phyloP scores from a whole-genome alignment of 352 stramenopile genomes.

The Phytopythium mirpurense region DNA sequence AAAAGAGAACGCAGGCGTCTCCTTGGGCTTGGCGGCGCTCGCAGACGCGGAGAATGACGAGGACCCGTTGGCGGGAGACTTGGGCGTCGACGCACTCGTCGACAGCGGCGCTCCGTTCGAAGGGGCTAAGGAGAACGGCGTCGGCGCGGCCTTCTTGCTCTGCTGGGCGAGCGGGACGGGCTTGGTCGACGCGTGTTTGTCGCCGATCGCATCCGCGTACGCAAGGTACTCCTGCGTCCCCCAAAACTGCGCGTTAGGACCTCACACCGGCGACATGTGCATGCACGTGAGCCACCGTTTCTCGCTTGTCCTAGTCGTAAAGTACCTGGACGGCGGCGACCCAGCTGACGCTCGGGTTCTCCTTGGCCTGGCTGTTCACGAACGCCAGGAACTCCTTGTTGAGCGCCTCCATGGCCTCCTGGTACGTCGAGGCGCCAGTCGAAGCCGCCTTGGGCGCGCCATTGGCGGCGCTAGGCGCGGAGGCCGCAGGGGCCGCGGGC shows the following conservation, averaged over 20 bases:
- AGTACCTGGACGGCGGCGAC: constrained; percentile 47
- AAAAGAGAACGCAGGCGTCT: constrained; percentile 10
- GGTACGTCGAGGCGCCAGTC: constrained; percentile 30
- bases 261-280: no score
- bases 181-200: constrained; percentile 59
- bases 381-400: constrained; percentile 83
- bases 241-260: no score
- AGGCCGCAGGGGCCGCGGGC: not conserved
- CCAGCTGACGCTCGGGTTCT: constrained; percentile 70
- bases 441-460: constrained; percentile 5
- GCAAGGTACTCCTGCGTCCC: constrained; percentile 76
- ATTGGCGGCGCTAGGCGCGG: constrained; percentile 3
- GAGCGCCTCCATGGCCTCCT: constrained; percentile 73
- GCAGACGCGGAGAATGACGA: constrained; percentile 12
- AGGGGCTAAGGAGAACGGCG: constrained; percentile 20
- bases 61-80: constrained; percentile 4
- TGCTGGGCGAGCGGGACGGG: constrained; percentile 37
- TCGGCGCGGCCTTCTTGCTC: constrained; percentile 13
- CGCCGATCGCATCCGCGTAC: constrained; percentile 51
- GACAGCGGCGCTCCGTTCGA: not conserved
- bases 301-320: no score
- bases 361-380: constrained; percentile 52
- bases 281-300: no score
- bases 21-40: constrained; percentile 2
- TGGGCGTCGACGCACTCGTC: not conserved